phyloP scores from a whole-genome alignment of 2,329 filamentous ascomycete genomes.

The Metarhizium rileyi region DNA sequence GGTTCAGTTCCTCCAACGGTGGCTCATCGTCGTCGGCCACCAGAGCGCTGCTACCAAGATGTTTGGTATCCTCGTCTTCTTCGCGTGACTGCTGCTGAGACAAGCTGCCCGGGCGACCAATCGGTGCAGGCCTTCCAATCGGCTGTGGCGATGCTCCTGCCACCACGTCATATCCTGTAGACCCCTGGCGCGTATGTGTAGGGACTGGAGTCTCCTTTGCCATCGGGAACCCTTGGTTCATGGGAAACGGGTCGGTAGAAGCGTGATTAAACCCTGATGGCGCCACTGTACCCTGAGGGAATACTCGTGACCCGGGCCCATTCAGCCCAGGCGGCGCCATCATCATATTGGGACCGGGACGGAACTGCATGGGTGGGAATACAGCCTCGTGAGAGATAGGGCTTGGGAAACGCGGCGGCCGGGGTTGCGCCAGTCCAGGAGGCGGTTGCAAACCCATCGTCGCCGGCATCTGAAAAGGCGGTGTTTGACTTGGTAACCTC shows the following conservation, averaged over 20 bases:
- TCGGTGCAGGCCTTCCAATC: conserved; percentile 75
- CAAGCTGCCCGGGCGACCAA: conserved; percentile 74
- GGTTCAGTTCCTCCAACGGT: conserved; percentile 24
- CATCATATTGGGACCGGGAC: conserved; percentile 36
- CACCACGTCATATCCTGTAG: conserved; percentile 55
- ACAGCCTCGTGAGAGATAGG: conserved; percentile 44
- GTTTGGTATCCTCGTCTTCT: conserved; percentile 61
- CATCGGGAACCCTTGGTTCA: conserved; percentile 22
- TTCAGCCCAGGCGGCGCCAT: conserved; percentile 43
- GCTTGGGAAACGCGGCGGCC: conserved; percentile 43
- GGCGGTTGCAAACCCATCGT: conserved; percentile 43
- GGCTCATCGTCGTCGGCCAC: conserved; percentile 69
- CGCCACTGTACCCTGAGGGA: conserved; percentile 27
- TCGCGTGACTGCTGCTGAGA: conserved; percentile 41
- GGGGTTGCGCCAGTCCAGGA: conserved; percentile 25
- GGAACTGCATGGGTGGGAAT: conserved; percentile 37
- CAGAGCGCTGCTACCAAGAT: conserved; percentile 83
- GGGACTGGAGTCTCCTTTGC: conserved; percentile 26
- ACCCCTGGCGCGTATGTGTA: conserved; percentile 67
- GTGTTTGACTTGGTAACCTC: conserved; percentile 26
- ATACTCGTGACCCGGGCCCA: conserved; percentile 32
- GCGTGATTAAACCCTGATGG: conserved; percentile 28
- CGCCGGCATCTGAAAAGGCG: conserved; percentile 46
- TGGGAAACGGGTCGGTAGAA: conserved; percentile 20
- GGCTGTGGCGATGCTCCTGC: conserved; percentile 51